A percentile compares a stretch with the other conserved stretches of the same genome.
Conservation (phyloP, 2,329 filamentous ascomycete species). For the Trichoderma lentiforme region DNA sequence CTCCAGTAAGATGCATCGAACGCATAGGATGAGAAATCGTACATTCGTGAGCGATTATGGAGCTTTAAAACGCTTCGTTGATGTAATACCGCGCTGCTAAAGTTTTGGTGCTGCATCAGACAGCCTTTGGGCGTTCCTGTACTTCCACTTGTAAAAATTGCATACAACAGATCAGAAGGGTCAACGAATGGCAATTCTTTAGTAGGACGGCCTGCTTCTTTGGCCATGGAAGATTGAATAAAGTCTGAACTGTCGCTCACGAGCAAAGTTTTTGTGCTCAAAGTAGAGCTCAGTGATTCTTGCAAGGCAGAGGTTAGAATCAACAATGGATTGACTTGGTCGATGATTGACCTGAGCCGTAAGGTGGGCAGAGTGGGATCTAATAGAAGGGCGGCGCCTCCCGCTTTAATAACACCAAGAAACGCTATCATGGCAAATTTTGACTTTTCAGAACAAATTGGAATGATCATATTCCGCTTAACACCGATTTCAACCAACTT, state of each 20-base stretch:
- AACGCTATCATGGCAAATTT: conserved; percentile 23
- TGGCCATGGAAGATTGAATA: not conserved
- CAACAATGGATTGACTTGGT: not conserved
- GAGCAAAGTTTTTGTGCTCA: not conserved
- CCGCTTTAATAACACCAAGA: conserved; percentile 28
- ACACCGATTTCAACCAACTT: conserved; percentile 24
- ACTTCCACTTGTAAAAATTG: not conserved
- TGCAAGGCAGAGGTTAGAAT: not conserved
- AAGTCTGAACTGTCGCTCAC: not conserved
- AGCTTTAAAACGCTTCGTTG: conserved; percentile 28
- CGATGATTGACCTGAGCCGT: not conserved
- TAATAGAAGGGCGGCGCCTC: conserved; percentile 27
- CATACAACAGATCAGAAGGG: not conserved
- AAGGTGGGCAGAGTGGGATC: not conserved
- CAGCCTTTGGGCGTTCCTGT: conserved; percentile 21
- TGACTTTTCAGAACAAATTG: conserved; percentile 30
- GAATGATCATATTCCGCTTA: conserved; percentile 25
- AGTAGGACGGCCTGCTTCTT: not conserved
- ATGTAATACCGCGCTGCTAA: conserved; percentile 38
- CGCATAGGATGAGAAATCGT: conserved; percentile 20
- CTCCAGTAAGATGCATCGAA: conserved; percentile 20
- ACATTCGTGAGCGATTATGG: not conserved
- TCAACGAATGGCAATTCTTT: not conserved
- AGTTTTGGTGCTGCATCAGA: conserved; percentile 34
- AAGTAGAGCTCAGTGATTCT: not conserved